Percentiles rank a stretch among this genome's conserved stretches.
Conservation (phyloP, 805 yeast genomes). For the Kodamaea restingae region DNA sequence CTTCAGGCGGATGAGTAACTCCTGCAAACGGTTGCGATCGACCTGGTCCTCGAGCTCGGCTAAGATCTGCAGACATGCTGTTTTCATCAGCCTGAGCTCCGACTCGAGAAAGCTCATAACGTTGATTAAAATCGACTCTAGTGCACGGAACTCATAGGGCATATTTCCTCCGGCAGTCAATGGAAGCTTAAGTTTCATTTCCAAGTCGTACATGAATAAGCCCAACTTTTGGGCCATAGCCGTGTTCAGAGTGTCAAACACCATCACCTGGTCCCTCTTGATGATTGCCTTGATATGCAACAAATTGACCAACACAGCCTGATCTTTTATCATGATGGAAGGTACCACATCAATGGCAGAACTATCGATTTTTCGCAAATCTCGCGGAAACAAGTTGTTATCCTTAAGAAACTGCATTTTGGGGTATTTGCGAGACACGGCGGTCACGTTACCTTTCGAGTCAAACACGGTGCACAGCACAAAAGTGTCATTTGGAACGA, state of each 20-base stretch:
- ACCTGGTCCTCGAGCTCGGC: constrained; percentile 74
- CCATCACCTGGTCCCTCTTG: constrained; percentile 71
- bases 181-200: constrained; percentile 54
- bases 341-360: constrained; percentile 81
- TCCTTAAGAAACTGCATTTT: constrained; percentile 65
- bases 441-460: constrained; percentile 58
- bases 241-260: constrained; percentile 73
- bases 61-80: constrained; percentile 58
- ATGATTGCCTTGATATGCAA: constrained; percentile 86
- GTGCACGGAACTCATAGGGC: constrained; percentile 71
- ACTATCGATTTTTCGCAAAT: constrained; percentile 77
- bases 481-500: constrained; percentile 43
- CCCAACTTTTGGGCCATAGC: constrained; percentile 70
- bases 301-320: constrained; percentile 75
- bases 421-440: constrained; percentile 70
- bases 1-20: constrained; percentile 69
- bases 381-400: constrained; percentile 79
- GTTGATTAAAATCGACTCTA: constrained; percentile 78
- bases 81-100: constrained; percentile 59
- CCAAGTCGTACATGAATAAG: constrained; percentile 79
- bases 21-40: constrained; percentile 69
- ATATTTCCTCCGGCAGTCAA: constrained; percentile 14
- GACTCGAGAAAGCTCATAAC: constrained; percentile 77
- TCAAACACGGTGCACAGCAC: constrained; percentile 85
- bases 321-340: constrained; percentile 68